Evolutionary conservation across 2,329 filamentous ascomycete genomes (phyloP), one percentile per base, ranked within the genome.

Genomic region (Graphium sp.): DNA sequence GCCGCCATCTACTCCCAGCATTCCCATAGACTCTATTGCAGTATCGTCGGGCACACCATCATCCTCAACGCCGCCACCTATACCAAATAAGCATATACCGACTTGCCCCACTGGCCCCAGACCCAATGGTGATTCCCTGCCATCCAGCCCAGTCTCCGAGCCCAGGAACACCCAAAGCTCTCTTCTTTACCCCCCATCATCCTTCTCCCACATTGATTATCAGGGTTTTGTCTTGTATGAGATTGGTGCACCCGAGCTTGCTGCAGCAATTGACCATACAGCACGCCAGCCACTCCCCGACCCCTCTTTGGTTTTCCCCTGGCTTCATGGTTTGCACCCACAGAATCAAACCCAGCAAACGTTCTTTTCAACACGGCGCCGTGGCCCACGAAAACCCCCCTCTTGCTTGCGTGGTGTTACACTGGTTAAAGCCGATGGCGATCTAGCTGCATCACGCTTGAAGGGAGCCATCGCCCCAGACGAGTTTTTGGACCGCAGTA

Each of bases 11-110:
- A n/a, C 24, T 15, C 8, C 16, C 13, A 1, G 14, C 16, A 15
- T 22, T 17, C 19, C 25, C 14, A 18, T 19, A 11, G n/a, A n/a
- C n/a, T n/a, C n/a, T n/a, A 20, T 28, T 20, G 8, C 11, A 18
- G 14, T 21, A 8, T 23, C 24, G 18, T 13, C 24, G 18, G 17
- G 26, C 40, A 35, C 35, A 33, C 41, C 47, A 34, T 41, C 49
- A 35, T 37, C 46, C 33, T 34, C 41, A 14, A 22, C n/a, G 6
- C 29, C 12, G n/a, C 13, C 41, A 42, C 28, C 78, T 6, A 61
- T 89, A 15, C 82, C 84, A 7, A 93, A 92, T 55, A 92, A 89
- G 52, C 83, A 93, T 52, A 62, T 93, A 15, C 84, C 85, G n/a
- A 59, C 76, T 40, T 93, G 83, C 52, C 78, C 83, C n/a, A 71